Evolutionary conservation across 306 rosid species (phyloP).

Genomic region (barrel medic (Medicago truncatula)): DNA sequence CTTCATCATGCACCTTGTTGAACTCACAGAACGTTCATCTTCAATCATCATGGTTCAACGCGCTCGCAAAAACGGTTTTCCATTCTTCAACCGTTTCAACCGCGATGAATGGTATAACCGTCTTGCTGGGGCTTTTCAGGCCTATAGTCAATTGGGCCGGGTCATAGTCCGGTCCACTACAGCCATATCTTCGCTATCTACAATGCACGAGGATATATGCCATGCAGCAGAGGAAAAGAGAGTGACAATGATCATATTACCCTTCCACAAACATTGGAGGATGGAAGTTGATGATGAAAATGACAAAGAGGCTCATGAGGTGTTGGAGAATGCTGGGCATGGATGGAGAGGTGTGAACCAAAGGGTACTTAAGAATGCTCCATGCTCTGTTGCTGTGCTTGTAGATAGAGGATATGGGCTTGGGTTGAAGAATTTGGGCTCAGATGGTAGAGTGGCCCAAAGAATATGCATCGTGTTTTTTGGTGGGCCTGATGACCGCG

Average conservation of each 20-base stretch:
- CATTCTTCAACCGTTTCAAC: conserved; percentile 59
- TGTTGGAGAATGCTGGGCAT: conserved; percentile 60
- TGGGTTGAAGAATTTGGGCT: conserved; percentile 39
- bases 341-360: conserved; percentile 81
- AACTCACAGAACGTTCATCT: conserved; percentile 79
- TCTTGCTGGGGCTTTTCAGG: conserved; percentile 62
- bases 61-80: conserved; percentile 69
- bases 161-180: conserved; percentile 73
- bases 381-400: conserved; percentile 75
- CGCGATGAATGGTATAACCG: conserved; percentile 56
- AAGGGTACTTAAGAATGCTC: conserved; percentile 67
- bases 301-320: conserved; percentile 19
- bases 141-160: conserved; percentile 62
- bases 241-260: conserved; percentile 70
- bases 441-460: conserved; percentile 11
- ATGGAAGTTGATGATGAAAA: conserved; percentile 13
- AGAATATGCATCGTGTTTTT: conserved; percentile 64
- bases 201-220: conserved; percentile 83
- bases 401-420: conserved; percentile 75
- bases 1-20: conserved; percentile 79
- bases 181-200: conserved; percentile 65
- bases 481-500: conserved; percentile 89
- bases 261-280: conserved; percentile 76
- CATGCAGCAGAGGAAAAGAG: conserved; percentile 75
- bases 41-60: conserved; percentile 76